Evolutionary conservation across 495 filamentous ascomycete species (phyloP), one percentile per base, ranked within the genome.

Genomic region (Delitschia confertaspora): DNA sequence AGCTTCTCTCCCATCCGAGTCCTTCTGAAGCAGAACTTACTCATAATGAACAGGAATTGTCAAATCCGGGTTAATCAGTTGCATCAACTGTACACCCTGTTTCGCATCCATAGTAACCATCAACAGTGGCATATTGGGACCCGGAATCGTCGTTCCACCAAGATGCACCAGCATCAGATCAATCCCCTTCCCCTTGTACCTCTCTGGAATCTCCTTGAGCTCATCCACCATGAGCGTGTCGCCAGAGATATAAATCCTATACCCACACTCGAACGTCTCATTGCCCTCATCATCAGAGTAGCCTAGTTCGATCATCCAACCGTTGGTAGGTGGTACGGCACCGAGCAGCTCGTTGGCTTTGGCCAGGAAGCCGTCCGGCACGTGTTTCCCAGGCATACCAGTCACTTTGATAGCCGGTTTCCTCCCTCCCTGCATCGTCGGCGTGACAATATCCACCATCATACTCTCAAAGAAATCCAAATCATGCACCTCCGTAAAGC

Each of bases 91-190:
- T 4, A 82, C 51, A 0, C 80, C 78, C 60, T 81, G 73, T 58
- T 65, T 62, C 7, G 69, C 81, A 49, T 84, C 80, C 82, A 84
- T 85, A 0, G 76, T 82, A n/a, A 82, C 72, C 77, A 80, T 82
- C 6, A 83, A 38, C 39, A 81, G 56, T 20, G 75, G 74, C 51
- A 75, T 30, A 0, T 60, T 51, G 0, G 76, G 73, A 2, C 69
- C 65, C 0, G 79, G 80, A 6, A 85, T 72, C 74, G 65, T 82
- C 2, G 79, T 83, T 0, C 77, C 79, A 8, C 79, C 78, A 3
- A 82, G 62, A 47, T 82, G 81, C 9, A 76, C 66, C 13, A 87
- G 64, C 73, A 85, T 82, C 22, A 85, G 63, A 56, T 85, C 75
- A 33, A 84, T 72, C n/a, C 55, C 54, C 42, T 74, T 63, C 6